Evolutionary conservation across 1,284 basidiomycete species (phyloP).

Genomic region (Butyriboletus appendiculatus): DNA sequence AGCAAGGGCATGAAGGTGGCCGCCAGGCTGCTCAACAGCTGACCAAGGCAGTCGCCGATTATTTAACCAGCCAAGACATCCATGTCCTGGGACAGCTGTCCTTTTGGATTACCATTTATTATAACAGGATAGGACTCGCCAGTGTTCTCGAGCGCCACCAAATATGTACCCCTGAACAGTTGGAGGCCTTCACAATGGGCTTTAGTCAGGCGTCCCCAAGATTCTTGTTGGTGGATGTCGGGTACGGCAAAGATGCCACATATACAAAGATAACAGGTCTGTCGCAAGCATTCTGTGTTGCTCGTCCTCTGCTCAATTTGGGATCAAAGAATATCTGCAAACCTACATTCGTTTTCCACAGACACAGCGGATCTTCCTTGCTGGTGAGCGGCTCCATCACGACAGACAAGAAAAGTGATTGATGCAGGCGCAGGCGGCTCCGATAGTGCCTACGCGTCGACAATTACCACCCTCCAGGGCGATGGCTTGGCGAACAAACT

Average conservation of each 20-base stretch:
- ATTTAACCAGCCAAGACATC: conserved; percentile 59
- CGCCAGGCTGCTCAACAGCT: conserved; percentile 64
- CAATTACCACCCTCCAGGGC: conserved; percentile 52
- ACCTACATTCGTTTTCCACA: conserved; percentile 76
- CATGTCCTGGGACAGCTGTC: conserved; percentile 59
- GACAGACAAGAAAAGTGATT: neutral
- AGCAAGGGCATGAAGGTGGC: conserved; percentile 68
- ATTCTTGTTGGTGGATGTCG: conserved; percentile 72
- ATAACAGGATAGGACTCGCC: conserved; percentile 58
- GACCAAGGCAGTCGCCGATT: conserved; percentile 63
- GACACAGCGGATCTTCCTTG: conserved; percentile 72
- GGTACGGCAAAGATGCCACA: conserved; percentile 60
- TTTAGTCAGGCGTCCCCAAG: conserved; percentile 71
- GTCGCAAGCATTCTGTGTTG: neutral
- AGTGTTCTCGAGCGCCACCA: conserved; percentile 51
- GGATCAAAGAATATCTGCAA: conserved; percentile 64
- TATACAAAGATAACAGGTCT: conserved; percentile 76
- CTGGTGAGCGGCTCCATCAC: conserved; percentile 44
- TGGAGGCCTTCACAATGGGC: conserved; percentile 67
- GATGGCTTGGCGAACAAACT: conserved; percentile 70
- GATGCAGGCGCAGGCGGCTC: conserved; percentile 35
- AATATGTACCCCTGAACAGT: conserved; percentile 61
- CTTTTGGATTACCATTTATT: conserved; percentile 72
- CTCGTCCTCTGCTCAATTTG: conserved; percentile 1
- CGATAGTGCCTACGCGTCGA: conserved; percentile 48